Conservation (phyloP, 176 grass and related monocot species). For the Elymus sibiricus region DNA sequence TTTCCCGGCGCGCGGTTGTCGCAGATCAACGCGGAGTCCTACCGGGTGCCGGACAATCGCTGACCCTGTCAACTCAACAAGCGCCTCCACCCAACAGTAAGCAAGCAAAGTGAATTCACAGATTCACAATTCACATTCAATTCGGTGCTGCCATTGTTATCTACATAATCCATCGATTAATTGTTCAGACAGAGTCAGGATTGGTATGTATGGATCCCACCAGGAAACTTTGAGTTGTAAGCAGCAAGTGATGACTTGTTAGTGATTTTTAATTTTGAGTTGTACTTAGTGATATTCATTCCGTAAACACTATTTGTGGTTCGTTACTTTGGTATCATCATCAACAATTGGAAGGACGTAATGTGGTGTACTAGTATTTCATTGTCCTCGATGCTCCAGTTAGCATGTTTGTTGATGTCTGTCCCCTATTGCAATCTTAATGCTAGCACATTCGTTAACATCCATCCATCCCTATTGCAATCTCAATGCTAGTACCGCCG, state of each 20-base stretch:
- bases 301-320: background rate
- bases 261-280: background rate
- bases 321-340: background rate
- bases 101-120: slow-evolving; percentile 6
- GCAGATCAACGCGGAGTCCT: slow-evolving; percentile 72
- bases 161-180: background rate
- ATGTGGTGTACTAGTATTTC: background rate
- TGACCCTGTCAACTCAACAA: slow-evolving; percentile 2
- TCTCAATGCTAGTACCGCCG: no score
- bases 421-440: no score
- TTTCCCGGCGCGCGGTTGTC: slow-evolving; percentile 69
- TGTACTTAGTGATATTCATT: no score
- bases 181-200: slow-evolving; percentile 12
- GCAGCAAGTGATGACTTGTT: background rate
- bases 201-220: background rate
- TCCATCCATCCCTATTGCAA: no score
- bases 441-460: no score
- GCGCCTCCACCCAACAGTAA: background rate
- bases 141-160: background rate
- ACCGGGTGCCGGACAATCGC: slow-evolving; percentile 66
- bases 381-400: no score
- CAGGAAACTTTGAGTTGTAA: background rate
- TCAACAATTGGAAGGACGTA: background rate
- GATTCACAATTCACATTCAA: background rate
- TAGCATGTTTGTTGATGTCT: no score